These are phyloP conservation scores for Penicillium sp. DNA, from an alignment of 2,329 filamentous ascomycete genomes.

Conservation along the genomic window DNA sequence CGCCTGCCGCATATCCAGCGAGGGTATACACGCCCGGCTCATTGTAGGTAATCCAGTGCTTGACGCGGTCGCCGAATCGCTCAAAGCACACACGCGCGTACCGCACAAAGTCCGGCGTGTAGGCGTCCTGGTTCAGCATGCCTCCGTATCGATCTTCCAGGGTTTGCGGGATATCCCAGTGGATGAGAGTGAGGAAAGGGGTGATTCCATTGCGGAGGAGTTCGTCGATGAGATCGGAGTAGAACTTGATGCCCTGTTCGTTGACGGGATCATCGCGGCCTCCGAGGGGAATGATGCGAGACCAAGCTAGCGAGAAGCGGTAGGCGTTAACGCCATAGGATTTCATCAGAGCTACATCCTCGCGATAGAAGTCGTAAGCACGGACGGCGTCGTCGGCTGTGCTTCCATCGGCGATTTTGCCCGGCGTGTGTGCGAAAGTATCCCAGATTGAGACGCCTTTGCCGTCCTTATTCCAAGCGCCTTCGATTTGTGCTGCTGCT, in stretches of 20 bases:
- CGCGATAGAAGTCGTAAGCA: conserved; percentile 71
- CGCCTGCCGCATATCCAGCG: conserved; percentile 70
- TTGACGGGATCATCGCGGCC: conserved; percentile 75
- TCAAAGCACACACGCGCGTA: conserved; percentile 75
- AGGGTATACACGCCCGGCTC: conserved; percentile 79
- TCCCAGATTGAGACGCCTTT: conserved; percentile 80
- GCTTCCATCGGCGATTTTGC: conserved; percentile 73
- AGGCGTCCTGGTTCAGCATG: conserved; percentile 71
- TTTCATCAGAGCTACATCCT: conserved; percentile 74
- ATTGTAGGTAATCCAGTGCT: conserved; percentile 84
- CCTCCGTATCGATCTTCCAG: conserved; percentile 76
- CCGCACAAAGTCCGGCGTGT: conserved; percentile 71
- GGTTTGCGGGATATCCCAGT: conserved; percentile 77
- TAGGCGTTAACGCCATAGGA: conserved; percentile 69
- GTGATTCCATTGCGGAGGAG: conserved; percentile 69
- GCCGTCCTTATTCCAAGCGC: conserved; percentile 68
- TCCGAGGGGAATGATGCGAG: conserved; percentile 74
- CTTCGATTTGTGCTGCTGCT: conserved; percentile 65
- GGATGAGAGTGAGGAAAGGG: conserved; percentile 75
- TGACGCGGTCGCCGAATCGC: conserved; percentile 67
- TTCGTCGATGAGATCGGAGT: conserved; percentile 71
- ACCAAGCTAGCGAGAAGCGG: conserved; percentile 74
- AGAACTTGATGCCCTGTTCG: conserved; percentile 71
- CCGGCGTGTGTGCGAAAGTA: conserved; percentile 69
- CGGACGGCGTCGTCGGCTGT: conserved; percentile 74